Evolutionary conservation across 2,329 filamentous ascomycete genomes (phyloP), one percentile per base, ranked within the genome.

Genomic region (Sclerotinia sclerotiorum): DNA sequence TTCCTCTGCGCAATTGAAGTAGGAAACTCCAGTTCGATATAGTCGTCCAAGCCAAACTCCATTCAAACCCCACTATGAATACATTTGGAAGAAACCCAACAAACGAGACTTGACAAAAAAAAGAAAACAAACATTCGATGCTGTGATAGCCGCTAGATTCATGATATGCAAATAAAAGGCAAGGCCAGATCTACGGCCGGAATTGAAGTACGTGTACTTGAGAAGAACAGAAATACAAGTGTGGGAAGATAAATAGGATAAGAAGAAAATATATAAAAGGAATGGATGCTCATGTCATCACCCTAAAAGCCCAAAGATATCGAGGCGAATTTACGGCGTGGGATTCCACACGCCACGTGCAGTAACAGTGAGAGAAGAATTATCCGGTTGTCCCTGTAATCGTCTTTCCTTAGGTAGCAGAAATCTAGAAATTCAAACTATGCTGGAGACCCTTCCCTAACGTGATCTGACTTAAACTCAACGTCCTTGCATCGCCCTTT

Each of bases 381-480:
- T 35, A 10, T 39, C 60, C 17, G 39, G 44, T 51, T 49, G 17
- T 49, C 39, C 35, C 8, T 13, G 21, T n/a, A 42, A 2, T 19
- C 27, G 29, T 7, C 19, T 15, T 35, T 17, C 51, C 29, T 24
- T 39, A 3, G 44, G n/a, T 35, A 24, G 32, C 11, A 10, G 4
- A n/a, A 51, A 24, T 49, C 48, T 42, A 72, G 60, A 73, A 72
- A 54, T 71, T 73, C 67, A 73, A 49, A 63, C 68, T 69, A 56
- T 64, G 70, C 54, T 71, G 71, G 27, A 68, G 49, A 6, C 70
- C 70, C 72, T 32, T 67, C 19, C 57, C 57, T 32, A 85, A 79
- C 0, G 86, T 88, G 73, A 89, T 77, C 74, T 87, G 85, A 69
- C 86, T 86, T 15, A 90, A 80, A 39, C 86, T 91, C 74, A 92